phyloP scores from a whole-genome alignment of 345 rosid genomes.

The Fremontodendron californicum region DNA sequence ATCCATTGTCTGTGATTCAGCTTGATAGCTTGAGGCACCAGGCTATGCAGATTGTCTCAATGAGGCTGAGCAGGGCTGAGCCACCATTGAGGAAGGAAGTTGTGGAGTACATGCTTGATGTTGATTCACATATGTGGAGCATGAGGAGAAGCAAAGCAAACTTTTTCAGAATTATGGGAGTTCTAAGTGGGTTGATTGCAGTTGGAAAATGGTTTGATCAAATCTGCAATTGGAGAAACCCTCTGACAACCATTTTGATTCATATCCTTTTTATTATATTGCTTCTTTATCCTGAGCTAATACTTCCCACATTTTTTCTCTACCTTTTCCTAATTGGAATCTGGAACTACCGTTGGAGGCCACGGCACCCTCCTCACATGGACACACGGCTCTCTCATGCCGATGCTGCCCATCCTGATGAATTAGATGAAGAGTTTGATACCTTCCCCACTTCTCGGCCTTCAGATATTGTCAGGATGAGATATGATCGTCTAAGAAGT shows the following conservation, averaged over 20 bases:
- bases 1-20: slow-evolving; percentile 86
- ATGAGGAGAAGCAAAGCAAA: slow-evolving; percentile 99
- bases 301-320: slow-evolving; percentile 81
- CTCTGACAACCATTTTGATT: slow-evolving; percentile 75
- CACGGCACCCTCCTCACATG: slow-evolving; percentile 97
- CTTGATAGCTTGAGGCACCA: slow-evolving; percentile 87
- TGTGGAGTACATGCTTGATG: slow-evolving; percentile 96
- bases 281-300: slow-evolving; percentile 82
- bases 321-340: slow-evolving; percentile 88
- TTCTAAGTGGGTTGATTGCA: slow-evolving; percentile 67
- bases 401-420: slow-evolving; percentile 80
- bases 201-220: slow-evolving; percentile 92
- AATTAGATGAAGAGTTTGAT: slow-evolving; percentile 92
- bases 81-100: slow-evolving; percentile 90
- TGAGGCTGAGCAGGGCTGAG: slow-evolving; percentile 88
- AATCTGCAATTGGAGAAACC: slow-evolving; percentile 91
- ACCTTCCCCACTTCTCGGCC: slow-evolving; percentile 75
- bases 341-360: slow-evolving; percentile 90
- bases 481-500: slow-evolving; percentile 90
- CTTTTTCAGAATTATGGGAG: slow-evolving; percentile 69
- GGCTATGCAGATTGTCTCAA: slow-evolving; percentile 84
- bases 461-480: slow-evolving; percentile 72
- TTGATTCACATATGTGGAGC: slow-evolving; percentile 99
- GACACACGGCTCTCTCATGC: slow-evolving; percentile 88
- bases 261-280: slow-evolving; percentile 78